phyloP scores from a whole-genome alignment of 2,329 filamentous ascomycete genomes.

The Stachybotrys chlorohalonatus region DNA sequence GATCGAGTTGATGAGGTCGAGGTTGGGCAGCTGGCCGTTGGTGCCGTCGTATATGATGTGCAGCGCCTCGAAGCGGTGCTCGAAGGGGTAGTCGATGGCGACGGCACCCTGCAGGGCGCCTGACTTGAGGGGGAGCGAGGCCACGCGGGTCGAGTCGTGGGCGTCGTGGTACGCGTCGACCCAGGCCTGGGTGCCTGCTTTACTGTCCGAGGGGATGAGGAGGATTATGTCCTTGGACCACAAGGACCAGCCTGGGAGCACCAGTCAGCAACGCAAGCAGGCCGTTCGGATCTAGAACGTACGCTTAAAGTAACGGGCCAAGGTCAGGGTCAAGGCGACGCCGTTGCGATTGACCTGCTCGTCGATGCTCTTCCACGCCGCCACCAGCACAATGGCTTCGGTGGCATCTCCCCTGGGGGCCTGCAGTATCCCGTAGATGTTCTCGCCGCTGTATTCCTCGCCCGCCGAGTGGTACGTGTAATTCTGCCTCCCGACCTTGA shows the following conservation, averaged over 20 bases:
- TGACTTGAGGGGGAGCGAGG: constrained; percentile 77
- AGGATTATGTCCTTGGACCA: constrained; percentile 99
- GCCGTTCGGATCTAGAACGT: constrained; percentile 9
- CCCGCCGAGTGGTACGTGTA: constrained; percentile 80
- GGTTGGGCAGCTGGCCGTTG: constrained; percentile 90
- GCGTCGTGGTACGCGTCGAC: constrained; percentile 95
- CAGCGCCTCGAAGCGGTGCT: constrained; percentile 74
- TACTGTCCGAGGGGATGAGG: constrained; percentile 79
- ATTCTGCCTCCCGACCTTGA: constrained; percentile 82
- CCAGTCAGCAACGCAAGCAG: constrained; percentile 8
- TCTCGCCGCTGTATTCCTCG: constrained; percentile 67
- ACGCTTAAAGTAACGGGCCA: constrained; percentile 92
- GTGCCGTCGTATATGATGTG: constrained; percentile 92
- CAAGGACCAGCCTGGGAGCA: constrained; percentile 71
- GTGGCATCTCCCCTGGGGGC: constrained; percentile 93
- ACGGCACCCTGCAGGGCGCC: constrained; percentile 88
- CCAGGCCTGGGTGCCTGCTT: constrained; percentile 89
- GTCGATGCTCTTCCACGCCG: constrained; percentile 77
- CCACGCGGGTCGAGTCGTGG: constrained; percentile 61
- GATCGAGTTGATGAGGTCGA: constrained; percentile 92
- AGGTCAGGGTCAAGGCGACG: constrained; percentile 73
- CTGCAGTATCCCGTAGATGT: constrained; percentile 87
- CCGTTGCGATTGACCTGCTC: constrained; percentile 76
- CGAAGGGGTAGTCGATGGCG: constrained; percentile 86
- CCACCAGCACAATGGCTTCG: constrained; percentile 88